A percentile compares a stretch with the other conserved stretches of the same genome.
Evolutionary conservation across 2,329 filamentous ascomycete species (phyloP).

Genomic region (Trichophyton benhamiae): DNA sequence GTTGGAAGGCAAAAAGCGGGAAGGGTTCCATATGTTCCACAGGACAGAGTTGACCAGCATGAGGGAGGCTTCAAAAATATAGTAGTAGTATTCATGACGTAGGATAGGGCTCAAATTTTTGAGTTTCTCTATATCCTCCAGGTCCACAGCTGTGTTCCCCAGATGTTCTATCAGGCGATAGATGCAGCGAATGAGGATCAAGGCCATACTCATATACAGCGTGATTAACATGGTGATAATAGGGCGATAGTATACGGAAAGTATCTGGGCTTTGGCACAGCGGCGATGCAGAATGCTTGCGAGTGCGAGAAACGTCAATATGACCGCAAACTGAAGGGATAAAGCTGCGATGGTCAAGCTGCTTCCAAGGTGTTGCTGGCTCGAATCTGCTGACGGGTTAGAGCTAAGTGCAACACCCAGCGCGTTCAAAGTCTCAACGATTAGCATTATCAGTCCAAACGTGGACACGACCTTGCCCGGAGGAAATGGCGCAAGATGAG

Average conservation of each 20-base stretch:
- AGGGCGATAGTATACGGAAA: not conserved
- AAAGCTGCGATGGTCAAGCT: not conserved
- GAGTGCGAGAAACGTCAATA: not conserved
- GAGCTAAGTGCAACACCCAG: not conserved
- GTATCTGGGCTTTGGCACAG: not conserved
- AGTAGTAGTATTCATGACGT: slow-evolving; percentile 47
- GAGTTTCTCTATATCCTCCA: slow-evolving; percentile 12
- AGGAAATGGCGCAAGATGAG: slow-evolving; percentile 42
- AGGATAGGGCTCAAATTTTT: slow-evolving; percentile 33
- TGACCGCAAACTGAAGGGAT: not conserved
- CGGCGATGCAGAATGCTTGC: not conserved
- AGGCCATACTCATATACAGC: slow-evolving; percentile 38
- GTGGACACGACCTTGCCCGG: not conserved
- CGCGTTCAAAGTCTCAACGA: not conserved
- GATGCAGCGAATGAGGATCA: slow-evolving; percentile 42
- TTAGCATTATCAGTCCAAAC: not conserved
- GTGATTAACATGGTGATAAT: slow-evolving; percentile 34
- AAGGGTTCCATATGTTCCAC: slow-evolving; percentile 41
- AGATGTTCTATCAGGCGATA: slow-evolving; percentile 48
- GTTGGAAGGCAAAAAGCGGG: slow-evolving; percentile 37
- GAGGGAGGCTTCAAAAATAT: slow-evolving; percentile 42
- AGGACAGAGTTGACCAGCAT: slow-evolving; percentile 42
- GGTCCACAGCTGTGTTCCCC: slow-evolving; percentile 9
- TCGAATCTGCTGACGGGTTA: not conserved
- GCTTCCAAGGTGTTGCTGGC: not conserved